Conservation (phyloP, 83 land plant genomes). For the Thuja plicata region DNA sequence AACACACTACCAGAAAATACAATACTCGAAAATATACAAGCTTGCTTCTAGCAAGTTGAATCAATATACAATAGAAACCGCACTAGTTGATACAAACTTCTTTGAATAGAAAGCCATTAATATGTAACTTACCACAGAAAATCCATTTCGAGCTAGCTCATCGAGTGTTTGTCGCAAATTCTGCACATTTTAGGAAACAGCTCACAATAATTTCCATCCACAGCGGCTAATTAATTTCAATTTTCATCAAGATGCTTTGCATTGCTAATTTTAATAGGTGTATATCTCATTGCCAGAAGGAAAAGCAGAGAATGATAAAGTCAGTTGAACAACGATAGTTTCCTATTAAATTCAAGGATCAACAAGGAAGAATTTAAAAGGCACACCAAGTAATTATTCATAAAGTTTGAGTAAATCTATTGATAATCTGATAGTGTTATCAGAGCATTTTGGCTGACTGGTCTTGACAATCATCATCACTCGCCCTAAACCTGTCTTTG, state of each 20-base stretch:
- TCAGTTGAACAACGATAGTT: background rate
- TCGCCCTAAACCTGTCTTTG: background rate
- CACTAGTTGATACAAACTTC: background rate
- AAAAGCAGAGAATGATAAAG: background rate
- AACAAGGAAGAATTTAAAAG: background rate
- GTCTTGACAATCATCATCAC: background rate
- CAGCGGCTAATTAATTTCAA: background rate
- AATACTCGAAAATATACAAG: background rate
- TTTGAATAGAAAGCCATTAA: background rate
- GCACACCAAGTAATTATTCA: background rate
- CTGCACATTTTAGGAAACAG: slow-evolving; percentile 32
- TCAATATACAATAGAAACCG: background rate
- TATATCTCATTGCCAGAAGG: background rate
- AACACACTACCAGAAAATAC: background rate
- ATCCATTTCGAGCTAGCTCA: slow-evolving; percentile 75
- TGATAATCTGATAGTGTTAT: background rate
- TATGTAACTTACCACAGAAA: slow-evolving; percentile 71
- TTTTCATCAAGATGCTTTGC: background rate
- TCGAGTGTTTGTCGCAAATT: slow-evolving; percentile 93
- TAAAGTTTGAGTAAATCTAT: background rate
- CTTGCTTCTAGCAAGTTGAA: background rate
- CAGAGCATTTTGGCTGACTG: background rate
- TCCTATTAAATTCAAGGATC: background rate
- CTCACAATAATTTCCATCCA: background rate
- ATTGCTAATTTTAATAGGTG: background rate